Base-by-base conservation (phyloP, 2,329 filamentous ascomycete genomes). In the Aureobasidium sp. region DNA sequence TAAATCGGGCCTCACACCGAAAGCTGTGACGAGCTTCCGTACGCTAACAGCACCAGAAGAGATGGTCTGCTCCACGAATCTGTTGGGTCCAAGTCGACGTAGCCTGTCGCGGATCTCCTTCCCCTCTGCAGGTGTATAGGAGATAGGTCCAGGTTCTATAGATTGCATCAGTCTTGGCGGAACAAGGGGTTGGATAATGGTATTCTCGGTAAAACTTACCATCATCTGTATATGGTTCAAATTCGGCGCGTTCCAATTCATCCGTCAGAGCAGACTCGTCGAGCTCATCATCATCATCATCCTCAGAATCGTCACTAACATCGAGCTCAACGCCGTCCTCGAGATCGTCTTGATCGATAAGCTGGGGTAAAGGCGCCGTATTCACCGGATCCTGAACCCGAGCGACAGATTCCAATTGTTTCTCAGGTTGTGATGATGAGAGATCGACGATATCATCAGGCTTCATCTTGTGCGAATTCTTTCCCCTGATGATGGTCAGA, bases 11-110 rank as follows among this genome's bases (percentile, higher is more conserved):
- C 83, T 80, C 68, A 96, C 84, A 64, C 87, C 87, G 78, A 97
- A 97, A 15, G 91, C 92, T 9, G 90, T 92, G 71, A 93, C 86
- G 34, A 97, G 81, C 75, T 90, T 93, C 76, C 88, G 91, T 61
- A 89, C 89, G 24, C 87, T 87, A 72, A 94, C 86, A 57, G 80
- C 81, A 36, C 86, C 85, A 59, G 81, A 81, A 65, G 86, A 84
- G 56, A 95, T 80, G 36, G 88, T 92, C 67, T 86, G 82, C 68
- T 85, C 79, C 70, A 90, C 85, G 73, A 97, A 96, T 64, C 87
- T 82, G 64, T 85, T 82, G 26, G 89, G 88, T n/a, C 92, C 92
- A 65, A 92, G 79, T 59, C 85, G 81, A 71, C 88, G 88, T 63
- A 96, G 80, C 66, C 88, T 51, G 8, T 55, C 47, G 17, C 59